Conservation (phyloP, 2,329 filamentous ascomycete genomes). For the Pseudogymnoascus sp. region DNA sequence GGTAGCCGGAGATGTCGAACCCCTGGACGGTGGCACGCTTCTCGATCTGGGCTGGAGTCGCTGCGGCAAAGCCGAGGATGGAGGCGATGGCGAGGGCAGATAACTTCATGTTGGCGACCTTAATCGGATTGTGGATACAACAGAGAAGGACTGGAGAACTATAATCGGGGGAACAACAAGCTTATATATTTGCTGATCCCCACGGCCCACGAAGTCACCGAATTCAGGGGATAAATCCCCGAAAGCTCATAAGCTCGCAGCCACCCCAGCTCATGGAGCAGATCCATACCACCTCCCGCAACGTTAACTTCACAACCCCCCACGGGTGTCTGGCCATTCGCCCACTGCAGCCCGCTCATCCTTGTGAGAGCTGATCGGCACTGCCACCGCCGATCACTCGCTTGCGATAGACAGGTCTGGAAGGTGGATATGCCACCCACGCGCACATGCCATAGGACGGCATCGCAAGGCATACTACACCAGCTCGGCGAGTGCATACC, state of each 20-base stretch:
- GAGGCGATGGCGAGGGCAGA: neutral
- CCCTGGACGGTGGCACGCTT: slow-evolving; percentile 28
- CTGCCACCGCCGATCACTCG: neutral
- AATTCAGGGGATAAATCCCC: neutral
- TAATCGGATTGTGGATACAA: neutral
- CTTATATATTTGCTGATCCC: neutral
- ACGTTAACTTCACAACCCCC: neutral
- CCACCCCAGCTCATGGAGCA: neutral
- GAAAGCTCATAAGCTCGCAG: neutral
- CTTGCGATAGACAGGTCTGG: neutral
- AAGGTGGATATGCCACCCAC: neutral
- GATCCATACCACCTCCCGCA: neutral
- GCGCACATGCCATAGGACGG: neutral
- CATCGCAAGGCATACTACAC: neutral
- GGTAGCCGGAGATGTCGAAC: slow-evolving; percentile 36
- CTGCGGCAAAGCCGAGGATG: neutral
- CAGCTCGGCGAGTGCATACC: neutral
- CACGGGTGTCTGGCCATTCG: neutral
- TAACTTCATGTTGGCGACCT: neutral
- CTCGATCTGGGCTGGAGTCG: neutral
- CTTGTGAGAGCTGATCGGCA: neutral
- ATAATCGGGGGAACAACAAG: neutral
- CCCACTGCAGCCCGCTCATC: neutral
- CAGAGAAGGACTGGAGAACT: neutral
- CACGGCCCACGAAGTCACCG: neutral